phyloP scores from a whole-genome alignment of 805 yeast species.

The Candida broadrunensis region DNA sequence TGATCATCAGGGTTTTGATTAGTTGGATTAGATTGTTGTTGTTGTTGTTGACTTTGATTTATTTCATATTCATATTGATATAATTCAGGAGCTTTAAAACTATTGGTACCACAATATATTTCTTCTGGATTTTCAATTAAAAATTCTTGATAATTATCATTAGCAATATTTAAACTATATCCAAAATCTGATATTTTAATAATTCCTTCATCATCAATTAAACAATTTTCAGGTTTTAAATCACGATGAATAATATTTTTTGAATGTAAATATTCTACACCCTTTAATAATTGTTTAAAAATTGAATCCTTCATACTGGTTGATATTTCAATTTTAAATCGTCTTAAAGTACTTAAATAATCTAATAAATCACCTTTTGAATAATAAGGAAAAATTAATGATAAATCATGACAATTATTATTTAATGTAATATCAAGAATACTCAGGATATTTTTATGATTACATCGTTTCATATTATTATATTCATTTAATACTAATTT shows the following conservation, averaged over 20 bases:
- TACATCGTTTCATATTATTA: slow-evolving; percentile 22
- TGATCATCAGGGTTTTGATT: too few species aligned
- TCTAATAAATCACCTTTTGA: slow-evolving; percentile 48
- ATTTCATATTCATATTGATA: slow-evolving; percentile 21
- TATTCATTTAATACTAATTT: slow-evolving; percentile 28
- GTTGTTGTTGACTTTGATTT: slow-evolving; percentile 3
- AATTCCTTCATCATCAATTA: slow-evolving; percentile 43
- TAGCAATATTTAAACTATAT: slow-evolving; percentile 37
- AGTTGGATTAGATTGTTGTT: too few species aligned
- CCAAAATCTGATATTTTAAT: slow-evolving; percentile 52
- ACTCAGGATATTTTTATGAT: slow-evolving; percentile 25
- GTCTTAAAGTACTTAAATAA: slow-evolving; percentile 37
- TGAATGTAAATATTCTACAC: slow-evolving; percentile 43
- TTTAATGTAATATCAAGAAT: slow-evolving; percentile 22
- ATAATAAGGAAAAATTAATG: slow-evolving; percentile 42
- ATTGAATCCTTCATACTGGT: slow-evolving; percentile 40
- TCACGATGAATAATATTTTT: slow-evolving; percentile 48
- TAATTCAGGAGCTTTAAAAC: slow-evolving; percentile 56
- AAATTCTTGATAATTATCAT: slow-evolving; percentile 10
- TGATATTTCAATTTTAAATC: slow-evolving; percentile 25
- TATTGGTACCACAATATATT: slow-evolving; percentile 45
- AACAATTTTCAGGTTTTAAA: slow-evolving; percentile 52
- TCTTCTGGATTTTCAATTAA: slow-evolving; percentile 12
- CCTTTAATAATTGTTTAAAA: slow-evolving; percentile 45
- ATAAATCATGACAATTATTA: slow-evolving; percentile 16